Base-by-base conservation (phyloP, 2,329 filamentous ascomycete genomes). In the Cordyceps javanica region DNA sequence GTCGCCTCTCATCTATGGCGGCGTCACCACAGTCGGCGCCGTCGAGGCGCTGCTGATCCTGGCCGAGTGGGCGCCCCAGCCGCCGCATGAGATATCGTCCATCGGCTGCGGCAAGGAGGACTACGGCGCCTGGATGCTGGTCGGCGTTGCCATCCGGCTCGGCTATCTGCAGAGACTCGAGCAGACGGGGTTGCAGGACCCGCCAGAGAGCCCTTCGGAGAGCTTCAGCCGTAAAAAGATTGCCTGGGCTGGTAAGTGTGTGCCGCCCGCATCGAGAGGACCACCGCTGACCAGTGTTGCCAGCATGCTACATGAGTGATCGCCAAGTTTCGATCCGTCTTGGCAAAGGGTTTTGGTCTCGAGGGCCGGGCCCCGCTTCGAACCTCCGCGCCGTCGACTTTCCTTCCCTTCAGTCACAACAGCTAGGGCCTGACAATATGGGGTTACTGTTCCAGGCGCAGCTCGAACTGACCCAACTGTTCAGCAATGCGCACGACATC, bases 121-220 rank as follows among this genome's bases (percentile, higher is more conserved):
- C 63, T 80, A 87, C 45, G 86, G 87, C 30, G 86, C 86, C 0
- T 90, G 87, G 87, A 90, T 90, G 86, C 84, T 89, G 63, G 85
- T 89, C 6, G 87, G 87, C 1, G 79, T 87, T 21, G 87, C 87
- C 3, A 72, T 90, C 7, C 79, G 87, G 7, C 81, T 88, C 3
- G 87, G 82, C 0, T 90, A 90, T 66, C 87, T 87, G 52, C 80
- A 89, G 16, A 83, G 83, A 1, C 75, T 90, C 19, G 87, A 90
- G 66, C 78, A 84, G 59, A 88, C 86, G 21, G 84, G 85, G 0
- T 85, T 90, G 63, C 77, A 82, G 44, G 80, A 82, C 32, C 81
- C 85, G 38, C 76, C 80, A 44, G 79, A 81, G 11, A 77, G 77
- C n/a, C 82, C 83, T 57, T 79, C 83, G 9, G 77, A 80, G 28